These are phyloP conservation scores for Graphilbum fragrans DNA, from an alignment of 2,329 filamentous ascomycete genomes.

Conservation along the genomic window DNA sequence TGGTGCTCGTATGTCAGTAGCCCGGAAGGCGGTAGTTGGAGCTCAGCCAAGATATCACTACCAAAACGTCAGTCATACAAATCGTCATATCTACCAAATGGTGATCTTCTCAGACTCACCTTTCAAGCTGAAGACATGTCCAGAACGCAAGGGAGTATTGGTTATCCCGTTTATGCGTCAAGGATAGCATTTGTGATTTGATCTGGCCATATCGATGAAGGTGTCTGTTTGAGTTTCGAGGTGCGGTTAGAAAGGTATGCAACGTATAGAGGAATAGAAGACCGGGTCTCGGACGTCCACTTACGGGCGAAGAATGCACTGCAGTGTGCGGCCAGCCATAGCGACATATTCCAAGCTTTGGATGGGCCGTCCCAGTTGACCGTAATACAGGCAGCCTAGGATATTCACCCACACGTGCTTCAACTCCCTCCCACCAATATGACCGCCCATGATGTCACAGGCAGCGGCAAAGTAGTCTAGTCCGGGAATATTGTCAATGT, in stretches of 20 bases:
- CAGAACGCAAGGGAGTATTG: slow-evolving; percentile 70
- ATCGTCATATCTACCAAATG: no score
- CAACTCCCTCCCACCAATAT: slow-evolving; percentile 66
- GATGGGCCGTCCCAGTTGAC: slow-evolving; percentile 74
- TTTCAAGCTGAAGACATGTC: slow-evolving; percentile 89
- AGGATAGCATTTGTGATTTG: slow-evolving; percentile 17
- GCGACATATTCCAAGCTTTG: slow-evolving; percentile 63
- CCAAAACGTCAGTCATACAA: no score
- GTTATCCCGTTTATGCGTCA: slow-evolving; percentile 42
- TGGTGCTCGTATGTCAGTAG: slow-evolving; percentile 49
- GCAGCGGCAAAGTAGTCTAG: slow-evolving; percentile 83
- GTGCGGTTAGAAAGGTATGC: background rate
- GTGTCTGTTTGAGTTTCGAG: slow-evolving; percentile 15
- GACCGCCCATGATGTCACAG: slow-evolving; percentile 72
- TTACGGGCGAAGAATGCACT: slow-evolving; percentile 66
- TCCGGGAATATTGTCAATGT: slow-evolving; percentile 78
- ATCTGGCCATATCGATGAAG: slow-evolving; percentile 33
- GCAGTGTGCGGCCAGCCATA: slow-evolving; percentile 43
- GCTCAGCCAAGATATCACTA: slow-evolving; percentile 84
- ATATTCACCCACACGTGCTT: slow-evolving; percentile 77
- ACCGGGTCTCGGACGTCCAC: no score
- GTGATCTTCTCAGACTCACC: slow-evolving; percentile 35
- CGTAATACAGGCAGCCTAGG: slow-evolving; percentile 77
- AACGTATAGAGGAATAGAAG: background rate
- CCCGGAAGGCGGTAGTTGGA: slow-evolving; percentile 50